Conservation (phyloP, 1,284 basidiomycete species). For the Taiwanofungus camphoratus region DNA sequence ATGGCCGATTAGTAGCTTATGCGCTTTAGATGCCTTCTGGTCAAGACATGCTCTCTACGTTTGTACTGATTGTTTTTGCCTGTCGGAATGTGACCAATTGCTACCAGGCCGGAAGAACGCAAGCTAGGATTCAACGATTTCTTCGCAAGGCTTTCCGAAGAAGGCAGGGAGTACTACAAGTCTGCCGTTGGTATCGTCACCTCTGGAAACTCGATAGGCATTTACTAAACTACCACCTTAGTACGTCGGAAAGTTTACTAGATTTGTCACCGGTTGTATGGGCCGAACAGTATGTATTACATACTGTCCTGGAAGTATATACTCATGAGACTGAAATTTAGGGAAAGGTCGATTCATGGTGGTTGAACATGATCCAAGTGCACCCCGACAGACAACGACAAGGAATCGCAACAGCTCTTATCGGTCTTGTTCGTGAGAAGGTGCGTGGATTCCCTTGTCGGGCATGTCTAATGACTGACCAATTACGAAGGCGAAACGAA, state of each 20-base stretch:
- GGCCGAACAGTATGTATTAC: background rate
- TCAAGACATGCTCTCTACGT: too few relatives aligned
- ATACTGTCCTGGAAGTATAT: background rate
- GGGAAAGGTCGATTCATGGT: background rate
- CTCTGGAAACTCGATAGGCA: too few relatives aligned
- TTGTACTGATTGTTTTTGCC: too few relatives aligned
- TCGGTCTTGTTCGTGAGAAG: background rate
- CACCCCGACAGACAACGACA: background rate
- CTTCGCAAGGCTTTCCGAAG: background rate
- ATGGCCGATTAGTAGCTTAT: too few relatives aligned
- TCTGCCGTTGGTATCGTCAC: background rate
- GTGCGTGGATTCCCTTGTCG: too few relatives aligned
- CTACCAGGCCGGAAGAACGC: constrained; percentile 2
- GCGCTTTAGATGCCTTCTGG: too few relatives aligned
- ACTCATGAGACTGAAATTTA: too few relatives aligned
- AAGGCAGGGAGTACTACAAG: background rate
- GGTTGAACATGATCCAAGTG: background rate
- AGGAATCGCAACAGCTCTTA: background rate
- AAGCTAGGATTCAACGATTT: constrained; percentile 2
- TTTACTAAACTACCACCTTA: background rate
- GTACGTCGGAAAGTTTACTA: background rate
- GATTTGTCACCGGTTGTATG: background rate
- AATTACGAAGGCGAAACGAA: too few relatives aligned
- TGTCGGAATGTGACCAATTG: too few relatives aligned
- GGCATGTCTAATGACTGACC: too few relatives aligned